Evolutionary conservation across 202 grass and related monocot species (phyloP), one percentile per base, ranked within the genome.

Genomic region (Musa balbisiana): DNA sequence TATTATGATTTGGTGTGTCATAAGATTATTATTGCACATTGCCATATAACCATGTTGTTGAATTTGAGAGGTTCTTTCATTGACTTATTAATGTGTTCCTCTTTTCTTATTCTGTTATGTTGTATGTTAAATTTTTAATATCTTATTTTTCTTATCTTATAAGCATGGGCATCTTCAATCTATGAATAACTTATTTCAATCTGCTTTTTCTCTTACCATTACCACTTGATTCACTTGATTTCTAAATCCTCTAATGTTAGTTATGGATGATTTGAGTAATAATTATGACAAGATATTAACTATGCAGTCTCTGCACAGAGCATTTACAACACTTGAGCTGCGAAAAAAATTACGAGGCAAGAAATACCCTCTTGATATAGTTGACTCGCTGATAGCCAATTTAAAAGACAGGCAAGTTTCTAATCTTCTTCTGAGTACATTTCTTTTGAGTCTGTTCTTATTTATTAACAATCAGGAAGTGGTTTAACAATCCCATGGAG

Each of bases 291-390:
- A 8, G 15, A 26, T 67, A 67, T 43, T 67, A 27, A 72, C 55
- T 81, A 69, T 73, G 43, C 21, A 74, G 66, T 63, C 79, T 80
- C 80, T 53, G 50, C 43, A 22, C 88, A 98, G 94, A 79, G 79
- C 88, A 79, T 93, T 83, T 81, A 91, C 90, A 33, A 81, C 88
- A 71, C 82, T 85, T 71, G 94, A 98, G 74, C 88, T 98, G 73
- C 84, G 79, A 69, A 98, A 92, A 80, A 98, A 98, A 84, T 83
- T 98, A 67, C 21, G 58, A 60, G 83, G 81, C 77, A 98, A 87
- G 69, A 98, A 83, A 22, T 91, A 86, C 76, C 83, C 88, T 55
- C 20, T 23, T 75, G 50, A 89, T 78, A 79, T 78, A 79, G 81
- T 93, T 69, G 83, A 93, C 72, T 16, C 77, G 80, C 81, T 93